Evolutionary conservation across 1,284 basidiomycete genomes (phyloP).

Genomic region (Termitomyces sp.): DNA sequence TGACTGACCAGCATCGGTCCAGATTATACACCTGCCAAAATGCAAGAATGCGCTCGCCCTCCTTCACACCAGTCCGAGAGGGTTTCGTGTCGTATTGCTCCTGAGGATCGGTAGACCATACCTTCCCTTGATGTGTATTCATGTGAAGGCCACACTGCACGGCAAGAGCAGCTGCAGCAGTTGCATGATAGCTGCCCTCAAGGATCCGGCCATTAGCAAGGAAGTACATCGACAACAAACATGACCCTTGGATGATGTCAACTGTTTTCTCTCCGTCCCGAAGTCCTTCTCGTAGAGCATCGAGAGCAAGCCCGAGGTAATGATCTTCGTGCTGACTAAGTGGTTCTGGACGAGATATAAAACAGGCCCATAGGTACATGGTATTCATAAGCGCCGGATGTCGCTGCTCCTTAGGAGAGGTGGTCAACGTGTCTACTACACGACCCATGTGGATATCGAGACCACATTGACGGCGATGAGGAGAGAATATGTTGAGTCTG

Average conservation of each 20-base stretch:
- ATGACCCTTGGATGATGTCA: slow-evolving; percentile 70
- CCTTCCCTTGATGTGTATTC: slow-evolving; percentile 31
- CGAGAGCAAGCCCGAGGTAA: slow-evolving; percentile 57
- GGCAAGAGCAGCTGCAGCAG: slow-evolving; percentile 60
- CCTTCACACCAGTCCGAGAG: slow-evolving; percentile 47
- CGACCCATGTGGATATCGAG: slow-evolving; percentile 61
- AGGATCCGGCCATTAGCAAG: slow-evolving; percentile 64
- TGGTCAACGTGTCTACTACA: slow-evolving; percentile 52
- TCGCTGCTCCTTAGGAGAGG: slow-evolving; percentile 49
- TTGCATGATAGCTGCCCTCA: slow-evolving; percentile 70
- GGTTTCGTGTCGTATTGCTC: slow-evolving; percentile 48
- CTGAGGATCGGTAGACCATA: slow-evolving; percentile 29
- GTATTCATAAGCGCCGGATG: slow-evolving; percentile 73
- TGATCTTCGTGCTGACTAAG: slow-evolving; percentile 64
- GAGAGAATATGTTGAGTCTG: slow-evolving; percentile 68
- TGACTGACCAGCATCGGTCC: slow-evolving; percentile 63
- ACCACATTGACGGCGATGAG: slow-evolving; percentile 71
- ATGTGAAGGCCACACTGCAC: slow-evolving; percentile 64
- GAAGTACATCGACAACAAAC: slow-evolving; percentile 68
- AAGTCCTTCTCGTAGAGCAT: slow-evolving; percentile 55
- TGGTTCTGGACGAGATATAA: slow-evolving; percentile 63
- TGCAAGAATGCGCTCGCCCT: slow-evolving; percentile 58
- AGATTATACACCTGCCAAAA: slow-evolving; percentile 71
- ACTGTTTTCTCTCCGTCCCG: slow-evolving; percentile 48
- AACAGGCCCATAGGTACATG: slow-evolving; percentile 77